Conservation (phyloP, 345 rosid species). For the Hibiscus mutabilis region DNA sequence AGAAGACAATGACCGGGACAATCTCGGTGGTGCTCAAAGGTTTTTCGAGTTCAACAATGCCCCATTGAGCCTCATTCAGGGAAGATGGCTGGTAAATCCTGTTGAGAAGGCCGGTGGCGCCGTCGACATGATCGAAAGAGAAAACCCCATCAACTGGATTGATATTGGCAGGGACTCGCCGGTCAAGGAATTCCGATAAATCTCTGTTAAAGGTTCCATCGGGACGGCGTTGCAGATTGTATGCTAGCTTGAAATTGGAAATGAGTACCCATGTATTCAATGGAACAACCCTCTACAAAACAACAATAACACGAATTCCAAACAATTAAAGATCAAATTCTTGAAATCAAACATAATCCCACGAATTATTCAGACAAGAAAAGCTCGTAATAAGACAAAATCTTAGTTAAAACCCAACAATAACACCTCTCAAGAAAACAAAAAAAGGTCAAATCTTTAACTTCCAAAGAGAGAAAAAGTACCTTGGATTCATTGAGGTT, state of each 20-base stretch:
- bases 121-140: conserved; percentile 83
- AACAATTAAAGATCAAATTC: conserved; percentile 7
- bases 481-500: conserved; percentile 94
- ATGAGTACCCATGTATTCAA: conserved; percentile 96
- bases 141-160: conserved; percentile 80
- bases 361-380: not conserved
- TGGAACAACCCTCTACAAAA: conserved; percentile 84
- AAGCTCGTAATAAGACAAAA: not conserved
- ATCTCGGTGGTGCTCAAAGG: conserved; percentile 63
- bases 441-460: conserved; percentile 6
- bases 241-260: conserved; percentile 92
- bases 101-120: conserved; percentile 67
- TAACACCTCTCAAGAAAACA: not conserved
- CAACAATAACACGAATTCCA: not conserved
- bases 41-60: conserved; percentile 46
- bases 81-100: conserved; percentile 58
- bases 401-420: not conserved
- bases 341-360: conserved; percentile 10
- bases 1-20: conserved; percentile 84
- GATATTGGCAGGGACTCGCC: conserved; percentile 73
- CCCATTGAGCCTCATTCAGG: conserved; percentile 32
- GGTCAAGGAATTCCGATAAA: conserved; percentile 88
- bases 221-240: conserved; percentile 83
- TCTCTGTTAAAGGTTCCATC: conserved; percentile 90
- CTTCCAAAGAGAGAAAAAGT: not conserved